Base-by-base conservation (phyloP, 1,139 yeast species). In the Suhomyces bribrorum region DNA sequence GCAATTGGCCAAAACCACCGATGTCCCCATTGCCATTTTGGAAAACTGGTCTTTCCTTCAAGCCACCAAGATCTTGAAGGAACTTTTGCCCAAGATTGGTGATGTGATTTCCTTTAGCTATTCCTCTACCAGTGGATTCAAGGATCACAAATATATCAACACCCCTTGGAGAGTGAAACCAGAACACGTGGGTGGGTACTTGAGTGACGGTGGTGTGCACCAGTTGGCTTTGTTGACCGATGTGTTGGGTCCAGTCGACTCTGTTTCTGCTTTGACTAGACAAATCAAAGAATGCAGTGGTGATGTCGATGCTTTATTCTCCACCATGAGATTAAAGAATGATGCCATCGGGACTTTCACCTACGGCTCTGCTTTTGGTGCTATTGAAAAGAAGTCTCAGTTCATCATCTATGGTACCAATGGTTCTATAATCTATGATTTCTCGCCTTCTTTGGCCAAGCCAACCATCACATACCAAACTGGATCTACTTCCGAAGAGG, bases 151-250 rank as follows among this genome's bases (percentile, higher is more conserved):
- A 59, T 89, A 87, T 60, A 65, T 83, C 47, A 64, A 71, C 26
- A 85, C 92, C 5, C 53, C 85, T 7, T 89, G 97, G 97, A 82
- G 97, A 73, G 77, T 75, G 57, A 74, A 81, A 42, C 97, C 97
- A 26, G 83, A 87, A 60, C 97, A 89, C 57, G 77, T 88, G 48
- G 97, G 97, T 41, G 97, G 97, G 0, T 88, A 73, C 62, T 71
- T 89, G 52, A 82, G 92, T 48, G 97, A 89, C 57, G 96, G 96
- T 53, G 97, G 97, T 58, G 97, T 89, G 11, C 97, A 89, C 64
- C 96, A 89, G 63, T 69, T 89, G 61, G 96, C 96, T 3, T 67
- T 87, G 31, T 75, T 89, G 52, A 87, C 95, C 7, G 88, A 79
- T 46, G 80, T 87, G n/a, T 71, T 89, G 44, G 96, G 97, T 34